phyloP scores from a whole-genome alignment of 345 rosid species.

The Populus alba region DNA sequence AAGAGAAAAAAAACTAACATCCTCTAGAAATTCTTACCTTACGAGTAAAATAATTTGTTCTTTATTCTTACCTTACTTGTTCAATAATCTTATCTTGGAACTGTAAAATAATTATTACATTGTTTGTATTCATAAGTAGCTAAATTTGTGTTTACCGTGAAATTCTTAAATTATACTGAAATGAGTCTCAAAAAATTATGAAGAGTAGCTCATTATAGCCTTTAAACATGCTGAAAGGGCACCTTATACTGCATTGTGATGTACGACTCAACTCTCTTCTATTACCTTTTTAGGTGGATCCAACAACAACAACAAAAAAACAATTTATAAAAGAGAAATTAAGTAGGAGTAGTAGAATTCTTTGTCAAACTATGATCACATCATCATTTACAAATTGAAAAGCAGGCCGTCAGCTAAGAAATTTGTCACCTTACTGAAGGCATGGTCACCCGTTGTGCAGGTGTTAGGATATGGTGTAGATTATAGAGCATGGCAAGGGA shows the following conservation, averaged over 20 bases:
- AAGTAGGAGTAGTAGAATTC: not conserved
- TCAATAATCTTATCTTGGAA: too few species aligned
- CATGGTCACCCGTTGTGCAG: slow-evolving; percentile 45
- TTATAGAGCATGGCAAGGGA: slow-evolving; percentile 27
- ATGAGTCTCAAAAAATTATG: slow-evolving; percentile 5
- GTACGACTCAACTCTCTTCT: slow-evolving; percentile 29
- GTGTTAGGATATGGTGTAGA: slow-evolving; percentile 19
- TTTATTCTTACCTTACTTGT: too few species aligned
- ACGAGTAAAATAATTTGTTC: too few species aligned
- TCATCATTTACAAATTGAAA: slow-evolving; percentile 24
- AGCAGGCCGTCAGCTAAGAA: slow-evolving; percentile 9
- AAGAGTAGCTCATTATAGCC: slow-evolving; percentile 4
- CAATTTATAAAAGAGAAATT: not conserved
- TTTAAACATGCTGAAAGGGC: not conserved
- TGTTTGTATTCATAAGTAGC: too few species aligned
- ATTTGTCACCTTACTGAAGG: slow-evolving; percentile 22
- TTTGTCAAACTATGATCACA: slow-evolving; percentile 1
- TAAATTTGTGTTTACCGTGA: too few species aligned
- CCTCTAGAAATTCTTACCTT: too few species aligned
- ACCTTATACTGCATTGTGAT: slow-evolving; percentile 17
- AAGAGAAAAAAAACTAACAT: not conserved
- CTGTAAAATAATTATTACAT: too few species aligned
- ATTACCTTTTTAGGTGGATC: slow-evolving; percentile 16
- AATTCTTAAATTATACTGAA: too few species aligned
- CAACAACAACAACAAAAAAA: not conserved